Evolutionary conservation across 257 asterid genomes (phyloP).

Genomic region (Scutellaria galericulata): DNA sequence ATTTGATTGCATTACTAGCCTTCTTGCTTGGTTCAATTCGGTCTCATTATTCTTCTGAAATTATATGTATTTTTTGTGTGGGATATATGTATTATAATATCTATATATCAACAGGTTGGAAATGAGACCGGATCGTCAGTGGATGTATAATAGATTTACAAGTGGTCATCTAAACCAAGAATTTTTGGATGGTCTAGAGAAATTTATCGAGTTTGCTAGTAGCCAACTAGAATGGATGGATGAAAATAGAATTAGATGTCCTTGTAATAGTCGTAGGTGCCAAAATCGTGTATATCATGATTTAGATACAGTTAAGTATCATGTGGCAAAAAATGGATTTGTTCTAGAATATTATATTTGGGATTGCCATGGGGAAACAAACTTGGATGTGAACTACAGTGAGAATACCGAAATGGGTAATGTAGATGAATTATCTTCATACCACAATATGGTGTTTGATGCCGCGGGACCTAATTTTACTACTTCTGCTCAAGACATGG

Average conservation of each 20-base stretch:
- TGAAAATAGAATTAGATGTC: constrained; percentile 7
- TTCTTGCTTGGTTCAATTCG: too few species aligned
- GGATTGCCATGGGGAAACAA: not conserved
- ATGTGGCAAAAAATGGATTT: not conserved
- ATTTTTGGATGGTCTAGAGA: not conserved
- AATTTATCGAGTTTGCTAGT: not conserved
- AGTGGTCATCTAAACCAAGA: not conserved
- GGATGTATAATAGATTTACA: constrained; percentile 1
- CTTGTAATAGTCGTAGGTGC: not conserved
- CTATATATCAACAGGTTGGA: not conserved
- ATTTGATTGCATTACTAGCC: too few species aligned
- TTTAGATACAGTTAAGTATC: not conserved
- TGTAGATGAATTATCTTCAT: too few species aligned
- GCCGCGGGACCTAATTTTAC: not conserved
- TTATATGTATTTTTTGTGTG: too few species aligned
- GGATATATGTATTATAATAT: too few species aligned
- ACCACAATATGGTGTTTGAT: not conserved
- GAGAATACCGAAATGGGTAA: too few species aligned
- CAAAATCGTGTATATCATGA: constrained; percentile 7
- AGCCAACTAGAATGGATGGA: not conserved
- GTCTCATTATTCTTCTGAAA: too few species aligned
- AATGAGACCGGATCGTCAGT: not conserved
- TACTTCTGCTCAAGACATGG: not conserved
- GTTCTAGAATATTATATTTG: not conserved
- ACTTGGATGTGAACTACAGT: not conserved